Evolutionary conservation across 2,329 filamentous ascomycete species (phyloP), one percentile per base, ranked within the genome.

Genomic region (Venturia nashicola): DNA sequence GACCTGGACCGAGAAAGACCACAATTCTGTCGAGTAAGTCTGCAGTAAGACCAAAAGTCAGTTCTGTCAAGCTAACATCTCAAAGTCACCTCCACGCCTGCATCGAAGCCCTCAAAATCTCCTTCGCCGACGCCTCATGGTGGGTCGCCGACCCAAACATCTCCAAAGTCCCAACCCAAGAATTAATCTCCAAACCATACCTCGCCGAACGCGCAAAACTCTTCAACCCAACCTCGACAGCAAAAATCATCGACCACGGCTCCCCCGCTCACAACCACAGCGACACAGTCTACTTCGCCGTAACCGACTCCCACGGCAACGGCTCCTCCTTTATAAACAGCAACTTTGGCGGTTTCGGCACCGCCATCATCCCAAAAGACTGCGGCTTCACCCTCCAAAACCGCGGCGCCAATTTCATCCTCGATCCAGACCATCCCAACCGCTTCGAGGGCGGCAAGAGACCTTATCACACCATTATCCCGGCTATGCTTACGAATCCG

Each of bases 391-490:
- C 90, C 0, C 82, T 99, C 23, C 94, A 99, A 73, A 97, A 96
- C 79, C 90, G 94, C 2, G 94, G 90, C 8, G 86, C 88, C 46
- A 94, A 93, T 73, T 97, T 99, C 76, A 85, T 82, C 1, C 82
- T 99, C 0, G 77, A 83, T 32, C 73, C 80, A 0, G 77, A 78
- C 1, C 92, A 96, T 71, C 91, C 92, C 0, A 97, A 97, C 71
- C 82, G 81, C 23, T 80, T 96, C 16, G 89, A 84, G 8, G 90
- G 91, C 0, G 80, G 86, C 42, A 97, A 97, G 79, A 78, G 94
- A 57, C 94, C 94, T 0, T 99, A 97, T 76, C 94, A 97, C 75
- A 99, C 94, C 63, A 97, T 99, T 74, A 99, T 99, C 70, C 93
- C 94, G 0, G 93, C 89, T 0, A 82, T 97, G 74, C 85, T 93